phyloP scores from a whole-genome alignment of 495 filamentous ascomycete species.

The Annulohypoxylon moriforme region DNA sequence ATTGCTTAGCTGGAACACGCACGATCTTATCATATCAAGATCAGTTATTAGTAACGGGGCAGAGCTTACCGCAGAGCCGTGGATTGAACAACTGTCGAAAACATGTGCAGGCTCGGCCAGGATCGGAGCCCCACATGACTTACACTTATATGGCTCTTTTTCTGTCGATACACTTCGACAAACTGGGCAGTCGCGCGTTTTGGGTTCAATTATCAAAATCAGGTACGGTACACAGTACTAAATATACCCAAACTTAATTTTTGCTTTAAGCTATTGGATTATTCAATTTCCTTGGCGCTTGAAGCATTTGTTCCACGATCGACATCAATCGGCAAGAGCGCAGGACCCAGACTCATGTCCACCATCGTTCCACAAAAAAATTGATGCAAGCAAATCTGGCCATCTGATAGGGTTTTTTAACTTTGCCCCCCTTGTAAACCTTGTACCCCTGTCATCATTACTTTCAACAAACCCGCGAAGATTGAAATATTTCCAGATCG shows the following conservation, averaged over 20 bases:
- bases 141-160: not conserved
- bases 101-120: conserved; percentile 20
- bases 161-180: not conserved
- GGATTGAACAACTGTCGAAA: conserved; percentile 6
- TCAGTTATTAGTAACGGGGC: conserved; percentile 9
- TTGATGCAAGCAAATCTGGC: conserved; percentile 35
- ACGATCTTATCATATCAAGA: conserved; percentile 24
- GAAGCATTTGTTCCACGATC: not conserved
- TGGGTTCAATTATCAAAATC: conserved; percentile 7
- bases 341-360: conserved; percentile 6
- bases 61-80: not conserved
- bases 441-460: conserved; percentile 32
- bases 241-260: conserved; percentile 1
- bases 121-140: conserved; percentile 24
- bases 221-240: conserved; percentile 27
- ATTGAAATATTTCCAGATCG: conserved; percentile 38
- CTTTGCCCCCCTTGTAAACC: conserved; percentile 19
- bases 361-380: conserved; percentile 19
- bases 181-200: not conserved
- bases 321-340: conserved; percentile 34
- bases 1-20: not conserved
- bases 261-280: not conserved
- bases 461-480: conserved; percentile 23
- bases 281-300: not conserved
- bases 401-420: conserved; percentile 41